Evolutionary conservation across 495 filamentous ascomycete genomes (phyloP), one percentile per base, ranked within the genome.

Genomic region (Hypoxylon fragiforme): DNA sequence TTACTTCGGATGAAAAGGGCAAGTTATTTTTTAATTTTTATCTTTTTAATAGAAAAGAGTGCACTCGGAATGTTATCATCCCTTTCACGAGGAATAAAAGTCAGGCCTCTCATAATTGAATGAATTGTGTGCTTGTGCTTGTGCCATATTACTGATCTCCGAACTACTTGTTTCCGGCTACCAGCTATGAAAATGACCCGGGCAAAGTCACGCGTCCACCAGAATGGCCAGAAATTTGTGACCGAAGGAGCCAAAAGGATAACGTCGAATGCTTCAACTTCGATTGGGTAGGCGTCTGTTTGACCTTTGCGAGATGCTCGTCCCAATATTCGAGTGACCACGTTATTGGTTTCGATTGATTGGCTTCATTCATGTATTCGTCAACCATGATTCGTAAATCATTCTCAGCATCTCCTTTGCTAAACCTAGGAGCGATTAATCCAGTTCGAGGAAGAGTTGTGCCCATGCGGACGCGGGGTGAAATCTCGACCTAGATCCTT

Each of bases 381-480:
- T 62, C 52, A 62, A 31, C 47, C 58, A 52, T 62, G 58, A 56
- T 57, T 62, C 58, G 58, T 62, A 48, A 53, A 57, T 62, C 51
- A 49, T 62, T 34, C 14, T 44, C 20, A 44, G 37, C 51, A n/a
- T 44, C 26, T 36, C 48, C 37, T 24, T 42, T 35, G 24, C 44
- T 42, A 48, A 48, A 18, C 35, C 8, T 48, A 39, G 36, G 58
- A 35, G 46, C 47, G 28, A 28, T 32, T 30, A 41, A 52, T 49
- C 42, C 37, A 34, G 21, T 34, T 38, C n/a, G 16, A 39, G 36
- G 50, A 48, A 31, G 38, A 38, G 26, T 47, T 8, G 24, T 47
- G 41, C 26, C 35, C 34, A n/a, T 32, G 34, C 20, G 35, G 41
- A 45, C 30, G 39, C 20, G 32, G 20, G 47, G 32, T 37, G 14